These are phyloP conservation scores for Tuctoria greenei DNA, from an alignment of 176 grass and related monocot genomes.

Conservation along the genomic window DNA sequence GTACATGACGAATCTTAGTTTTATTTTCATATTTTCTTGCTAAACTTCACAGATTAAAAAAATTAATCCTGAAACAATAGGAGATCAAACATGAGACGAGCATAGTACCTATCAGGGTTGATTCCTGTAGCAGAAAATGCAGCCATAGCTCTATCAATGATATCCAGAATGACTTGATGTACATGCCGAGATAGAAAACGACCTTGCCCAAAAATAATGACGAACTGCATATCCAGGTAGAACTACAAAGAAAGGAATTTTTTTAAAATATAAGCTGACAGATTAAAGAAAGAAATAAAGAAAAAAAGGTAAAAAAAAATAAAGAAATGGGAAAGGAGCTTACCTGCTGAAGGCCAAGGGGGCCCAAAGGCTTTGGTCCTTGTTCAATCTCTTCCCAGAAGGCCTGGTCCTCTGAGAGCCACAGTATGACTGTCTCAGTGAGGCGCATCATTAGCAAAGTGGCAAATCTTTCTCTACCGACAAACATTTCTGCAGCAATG, in stretches of 20 bases:
- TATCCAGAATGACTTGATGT: conserved; percentile 84
- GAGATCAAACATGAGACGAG: conserved; percentile 5
- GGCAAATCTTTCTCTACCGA: conserved; percentile 80
- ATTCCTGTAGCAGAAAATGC: conserved; percentile 88
- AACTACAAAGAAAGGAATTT: conserved; percentile 56
- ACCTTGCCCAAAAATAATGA: conserved; percentile 83
- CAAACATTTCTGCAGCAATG: conserved; percentile 82
- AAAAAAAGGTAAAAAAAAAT: background rate
- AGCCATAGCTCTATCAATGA: conserved; percentile 93
- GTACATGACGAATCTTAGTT: background rate
- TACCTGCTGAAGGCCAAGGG: conserved; percentile 79
- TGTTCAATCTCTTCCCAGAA: conserved; percentile 94
- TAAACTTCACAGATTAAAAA: conserved; percentile 3
- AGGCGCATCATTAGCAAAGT: conserved; percentile 87
- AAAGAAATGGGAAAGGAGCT: conserved; percentile 14
- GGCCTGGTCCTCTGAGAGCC: conserved; percentile 78
- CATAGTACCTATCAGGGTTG: conserved; percentile 75
- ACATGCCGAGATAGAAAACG: conserved; percentile 89
- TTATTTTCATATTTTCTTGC: background rate
- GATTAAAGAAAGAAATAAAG: background rate
- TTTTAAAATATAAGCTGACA: conserved; percentile 23
- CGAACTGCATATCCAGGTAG: conserved; percentile 98
- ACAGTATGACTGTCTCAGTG: conserved; percentile 81
- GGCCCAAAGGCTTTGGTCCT: conserved; percentile 58
- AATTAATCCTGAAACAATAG: conserved; percentile 16